Percentiles rank a stretch among this genome's conserved stretches.
phyloP scores from a whole-genome alignment of 176 grass and related monocot genomes.

The Raddia guianensis region DNA sequence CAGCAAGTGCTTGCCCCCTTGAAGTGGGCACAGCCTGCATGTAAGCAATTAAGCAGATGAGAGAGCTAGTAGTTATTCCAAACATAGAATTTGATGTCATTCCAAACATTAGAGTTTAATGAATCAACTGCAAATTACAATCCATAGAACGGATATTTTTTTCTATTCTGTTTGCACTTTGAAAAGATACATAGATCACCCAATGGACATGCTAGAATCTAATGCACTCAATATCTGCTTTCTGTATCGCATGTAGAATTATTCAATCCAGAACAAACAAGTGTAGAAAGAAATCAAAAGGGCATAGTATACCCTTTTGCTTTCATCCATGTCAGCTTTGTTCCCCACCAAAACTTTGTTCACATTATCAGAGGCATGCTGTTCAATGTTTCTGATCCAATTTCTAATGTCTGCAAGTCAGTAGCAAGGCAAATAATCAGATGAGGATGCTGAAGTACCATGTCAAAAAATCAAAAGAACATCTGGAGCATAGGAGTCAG shows the following conservation, averaged over 20 bases:
- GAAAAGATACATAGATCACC: neutral
- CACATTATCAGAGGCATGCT: slow-evolving; percentile 65
- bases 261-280: neutral
- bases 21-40: slow-evolving; percentile 69
- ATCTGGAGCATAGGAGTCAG: slow-evolving; percentile 11
- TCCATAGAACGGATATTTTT: neutral
- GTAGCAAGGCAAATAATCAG: slow-evolving; percentile 21
- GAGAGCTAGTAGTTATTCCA: neutral
- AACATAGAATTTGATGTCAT: neutral
- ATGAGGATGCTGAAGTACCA: neutral
- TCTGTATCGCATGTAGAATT: neutral
- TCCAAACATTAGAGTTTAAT: neutral
- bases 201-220: slow-evolving; percentile 4
- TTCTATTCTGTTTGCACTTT: slow-evolving; percentile 8
- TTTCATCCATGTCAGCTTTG: slow-evolving; percentile 80
- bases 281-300: neutral
- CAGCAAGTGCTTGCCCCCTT: slow-evolving; percentile 77
- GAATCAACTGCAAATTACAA: neutral
- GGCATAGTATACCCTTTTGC: slow-evolving; percentile 56
- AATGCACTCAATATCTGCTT: neutral
- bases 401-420: slow-evolving; percentile 67
- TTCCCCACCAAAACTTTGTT: slow-evolving; percentile 74
- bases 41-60: slow-evolving; percentile 6
- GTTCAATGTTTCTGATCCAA: slow-evolving; percentile 79
- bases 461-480: neutral